Conservation (phyloP, 257 asterid genomes). For the Solanum sitiens region DNA sequence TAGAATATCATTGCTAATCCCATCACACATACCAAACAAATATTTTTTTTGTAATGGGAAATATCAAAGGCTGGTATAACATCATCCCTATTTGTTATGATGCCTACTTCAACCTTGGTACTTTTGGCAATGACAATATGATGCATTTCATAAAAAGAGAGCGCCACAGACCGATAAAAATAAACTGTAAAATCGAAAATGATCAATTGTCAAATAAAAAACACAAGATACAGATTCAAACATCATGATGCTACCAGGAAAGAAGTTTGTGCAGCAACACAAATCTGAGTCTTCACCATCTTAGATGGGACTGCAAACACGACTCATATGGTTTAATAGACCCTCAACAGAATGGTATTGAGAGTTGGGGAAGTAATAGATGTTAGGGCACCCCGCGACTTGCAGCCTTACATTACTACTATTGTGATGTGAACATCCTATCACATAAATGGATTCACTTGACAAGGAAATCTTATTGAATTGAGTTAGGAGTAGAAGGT, state of each 20-base stretch:
- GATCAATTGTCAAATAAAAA: neutral
- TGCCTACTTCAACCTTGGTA: neutral
- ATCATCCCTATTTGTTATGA: too few relatives aligned
- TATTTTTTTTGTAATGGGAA: too few relatives aligned
- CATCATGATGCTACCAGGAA: neutral
- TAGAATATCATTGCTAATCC: neutral
- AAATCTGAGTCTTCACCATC: neutral
- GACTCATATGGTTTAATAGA: neutral
- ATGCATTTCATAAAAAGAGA: neutral
- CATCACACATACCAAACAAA: neutral
- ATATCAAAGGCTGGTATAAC: too few relatives aligned
- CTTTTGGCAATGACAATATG: neutral
- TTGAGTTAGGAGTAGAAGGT: neutral
- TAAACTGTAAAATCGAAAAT: neutral
- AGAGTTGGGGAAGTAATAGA: neutral
- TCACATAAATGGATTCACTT: neutral
- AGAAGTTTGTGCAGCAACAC: neutral
- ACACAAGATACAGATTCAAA: neutral
- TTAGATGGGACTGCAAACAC: neutral
- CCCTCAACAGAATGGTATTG: neutral
- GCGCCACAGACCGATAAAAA: neutral
- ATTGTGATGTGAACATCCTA: neutral
- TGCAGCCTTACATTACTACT: neutral
- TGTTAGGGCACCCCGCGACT: neutral
- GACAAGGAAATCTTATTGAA: neutral